Conservation (phyloP, 768 basidiomycete species). For the Inosperma sp. region DNA sequence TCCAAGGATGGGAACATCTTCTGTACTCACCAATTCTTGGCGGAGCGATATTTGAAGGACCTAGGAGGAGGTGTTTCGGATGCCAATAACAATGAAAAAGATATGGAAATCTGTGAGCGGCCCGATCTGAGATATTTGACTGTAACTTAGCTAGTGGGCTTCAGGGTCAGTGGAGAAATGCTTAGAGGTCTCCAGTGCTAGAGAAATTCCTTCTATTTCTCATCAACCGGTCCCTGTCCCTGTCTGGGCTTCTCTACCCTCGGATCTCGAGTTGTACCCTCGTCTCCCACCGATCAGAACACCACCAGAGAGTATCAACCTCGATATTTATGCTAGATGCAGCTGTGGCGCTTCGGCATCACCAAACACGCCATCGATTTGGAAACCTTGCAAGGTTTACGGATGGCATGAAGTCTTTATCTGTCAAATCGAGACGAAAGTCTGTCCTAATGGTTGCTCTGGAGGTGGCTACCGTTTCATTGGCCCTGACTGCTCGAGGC, state of each 20-base stretch:
- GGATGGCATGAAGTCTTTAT: slow-evolving; percentile 1
- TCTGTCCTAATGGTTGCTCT: slow-evolving; percentile 12
- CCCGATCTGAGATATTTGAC: background rate
- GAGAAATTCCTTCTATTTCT: slow-evolving; percentile 5
- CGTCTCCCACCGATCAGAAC: background rate
- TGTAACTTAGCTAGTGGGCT: background rate
- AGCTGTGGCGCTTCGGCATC: slow-evolving; percentile 7
- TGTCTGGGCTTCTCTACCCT: background rate
- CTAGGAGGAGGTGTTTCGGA: slow-evolving; percentile 2
- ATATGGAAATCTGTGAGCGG: background rate
- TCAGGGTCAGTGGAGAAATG: background rate
- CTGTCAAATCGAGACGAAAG: slow-evolving; percentile 15
- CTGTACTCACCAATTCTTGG: slow-evolving; percentile 10
- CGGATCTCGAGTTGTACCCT: background rate
- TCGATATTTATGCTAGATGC: slow-evolving; percentile 11
- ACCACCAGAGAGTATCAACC: background rate
- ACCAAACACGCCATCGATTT: background rate
- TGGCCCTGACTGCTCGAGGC: slow-evolving; percentile 26
- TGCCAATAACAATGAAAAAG: background rate
- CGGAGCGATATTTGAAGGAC: slow-evolving; percentile 7
- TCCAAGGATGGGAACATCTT: slow-evolving; percentile 8
- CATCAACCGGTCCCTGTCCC: slow-evolving; percentile 1
- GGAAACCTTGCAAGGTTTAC: slow-evolving; percentile 13
- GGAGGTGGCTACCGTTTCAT: slow-evolving; percentile 20
- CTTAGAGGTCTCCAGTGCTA: background rate